A percentile compares a stretch with the other conserved stretches of the same genome.
Evolutionary conservation across 371 early-diverging fungal species (phyloP).

Genomic region (Rhizopus arrhizus): DNA sequence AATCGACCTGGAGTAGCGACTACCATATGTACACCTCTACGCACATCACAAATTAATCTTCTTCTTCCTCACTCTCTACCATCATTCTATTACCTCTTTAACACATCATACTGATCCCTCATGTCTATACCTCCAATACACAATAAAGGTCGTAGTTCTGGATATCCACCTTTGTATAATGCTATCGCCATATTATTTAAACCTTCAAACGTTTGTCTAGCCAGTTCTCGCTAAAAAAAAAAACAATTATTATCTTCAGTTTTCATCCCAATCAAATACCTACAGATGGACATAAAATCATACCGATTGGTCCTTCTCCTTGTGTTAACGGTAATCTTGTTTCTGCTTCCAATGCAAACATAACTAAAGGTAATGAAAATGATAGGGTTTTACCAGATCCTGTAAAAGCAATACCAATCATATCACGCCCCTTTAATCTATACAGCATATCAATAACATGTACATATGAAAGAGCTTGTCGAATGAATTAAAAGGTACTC

Average conservation of each 20-base stretch:
- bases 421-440: slow-evolving; percentile 81
- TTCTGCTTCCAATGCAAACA: slow-evolving; percentile 84
- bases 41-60: slow-evolving; percentile 15
- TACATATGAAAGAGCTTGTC: no score
- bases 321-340: slow-evolving; percentile 72
- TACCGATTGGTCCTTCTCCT: slow-evolving; percentile 90
- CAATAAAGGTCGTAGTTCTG: slow-evolving; percentile 74
- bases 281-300: slow-evolving; percentile 89
- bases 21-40: slow-evolving; percentile 70
- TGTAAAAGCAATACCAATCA: slow-evolving; percentile 97
- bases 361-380: slow-evolving; percentile 89
- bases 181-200: slow-evolving; percentile 66
- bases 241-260: background rate
- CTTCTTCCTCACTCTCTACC: slow-evolving; percentile 6
- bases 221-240: slow-evolving; percentile 73
- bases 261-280: slow-evolving; percentile 15
- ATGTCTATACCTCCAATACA: slow-evolving; percentile 96
- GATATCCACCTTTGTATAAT: slow-evolving; percentile 69
- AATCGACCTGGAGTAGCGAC: slow-evolving; percentile 98
- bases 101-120: slow-evolving; percentile 76
- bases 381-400: slow-evolving; percentile 99
- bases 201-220: slow-evolving; percentile 83
- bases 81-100: slow-evolving; percentile 51
- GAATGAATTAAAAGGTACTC: slow-evolving; percentile 20
- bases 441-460: background rate